These are phyloP conservation scores for Suillus clintonianus DNA, from an alignment of 768 basidiomycete genomes.

Conservation along the genomic window DNA sequence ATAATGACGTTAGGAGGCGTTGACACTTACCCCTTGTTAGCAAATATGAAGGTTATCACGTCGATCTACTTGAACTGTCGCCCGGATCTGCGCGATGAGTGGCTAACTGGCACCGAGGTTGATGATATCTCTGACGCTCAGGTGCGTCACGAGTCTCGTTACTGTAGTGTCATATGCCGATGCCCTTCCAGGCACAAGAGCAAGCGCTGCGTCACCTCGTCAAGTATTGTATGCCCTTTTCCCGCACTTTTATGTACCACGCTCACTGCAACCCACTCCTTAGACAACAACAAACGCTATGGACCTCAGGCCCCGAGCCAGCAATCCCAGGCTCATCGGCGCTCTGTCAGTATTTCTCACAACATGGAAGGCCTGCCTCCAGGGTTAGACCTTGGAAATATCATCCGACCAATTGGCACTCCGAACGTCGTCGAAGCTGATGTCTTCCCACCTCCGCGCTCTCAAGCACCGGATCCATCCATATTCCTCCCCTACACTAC, in stretches of 20 bases:
- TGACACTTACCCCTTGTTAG: slow-evolving; percentile 41
- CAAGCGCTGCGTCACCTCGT: slow-evolving; percentile 91
- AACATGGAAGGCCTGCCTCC: slow-evolving; percentile 75
- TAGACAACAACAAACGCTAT: slow-evolving; percentile 92
- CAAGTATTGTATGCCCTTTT: slow-evolving; percentile 78
- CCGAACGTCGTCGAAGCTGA: slow-evolving; percentile 82
- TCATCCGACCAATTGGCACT: slow-evolving; percentile 75
- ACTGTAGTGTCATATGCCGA: neutral
- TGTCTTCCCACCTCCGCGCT: slow-evolving; percentile 92
- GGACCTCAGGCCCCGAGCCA: slow-evolving; percentile 55
- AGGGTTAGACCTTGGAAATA: slow-evolving; percentile 71
- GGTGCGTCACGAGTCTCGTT: slow-evolving; percentile 42
- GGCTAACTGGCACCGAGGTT: slow-evolving; percentile 91
- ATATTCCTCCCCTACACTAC: slow-evolving; percentile 90
- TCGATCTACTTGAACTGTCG: slow-evolving; percentile 97
- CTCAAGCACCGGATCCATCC: slow-evolving; percentile 79
- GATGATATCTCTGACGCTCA: slow-evolving; percentile 92
- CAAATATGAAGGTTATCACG: slow-evolving; percentile 99
- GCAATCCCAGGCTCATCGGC: slow-evolving; percentile 65
- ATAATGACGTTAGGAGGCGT: slow-evolving; percentile 5
- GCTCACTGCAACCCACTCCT: slow-evolving; percentile 13
- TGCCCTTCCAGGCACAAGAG: slow-evolving; percentile 76
- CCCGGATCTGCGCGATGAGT: slow-evolving; percentile 95
- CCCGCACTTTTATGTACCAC: neutral
- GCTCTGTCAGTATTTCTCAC: slow-evolving; percentile 83